Percentiles rank a stretch among this genome's conserved stretches.
Conservation (phyloP, 1,139 yeast species). For the Taiozyma onychis region DNA sequence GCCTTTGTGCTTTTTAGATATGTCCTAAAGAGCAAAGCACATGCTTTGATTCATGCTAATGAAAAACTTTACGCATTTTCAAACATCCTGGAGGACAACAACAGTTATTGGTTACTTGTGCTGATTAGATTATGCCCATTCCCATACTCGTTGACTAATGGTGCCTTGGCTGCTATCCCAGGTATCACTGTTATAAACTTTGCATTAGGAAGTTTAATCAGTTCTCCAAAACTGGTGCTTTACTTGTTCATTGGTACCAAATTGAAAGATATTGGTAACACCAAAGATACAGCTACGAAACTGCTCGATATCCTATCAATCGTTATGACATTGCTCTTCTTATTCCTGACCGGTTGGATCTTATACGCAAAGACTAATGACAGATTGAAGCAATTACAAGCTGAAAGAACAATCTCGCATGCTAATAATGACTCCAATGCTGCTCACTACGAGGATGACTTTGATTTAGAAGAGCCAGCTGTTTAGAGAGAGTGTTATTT, state of each 20-base stretch:
- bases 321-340: slow-evolving; percentile 48
- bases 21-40: slow-evolving; percentile 53
- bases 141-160: slow-evolving; percentile 89
- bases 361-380: slow-evolving; percentile 53
- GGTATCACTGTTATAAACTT: slow-evolving; percentile 59
- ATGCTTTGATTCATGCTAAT: slow-evolving; percentile 43
- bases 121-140: slow-evolving; percentile 83
- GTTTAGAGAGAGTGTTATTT: background rate
- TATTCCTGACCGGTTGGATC: slow-evolving; percentile 61
- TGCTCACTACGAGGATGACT: slow-evolving; percentile 1
- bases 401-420: slow-evolving; percentile 7
- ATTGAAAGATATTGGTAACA: slow-evolving; percentile 63
- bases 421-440: background rate
- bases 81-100: slow-evolving; percentile 63
- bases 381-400: slow-evolving; percentile 27
- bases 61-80: slow-evolving; percentile 71
- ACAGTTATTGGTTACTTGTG: slow-evolving; percentile 60
- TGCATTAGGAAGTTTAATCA: slow-evolving; percentile 62
- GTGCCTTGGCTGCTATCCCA: slow-evolving; percentile 85
- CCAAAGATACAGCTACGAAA: slow-evolving; percentile 45
- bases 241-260: slow-evolving; percentile 80
- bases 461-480: slow-evolving; percentile 13
- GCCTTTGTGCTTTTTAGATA: slow-evolving; percentile 68
- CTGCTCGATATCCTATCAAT: slow-evolving; percentile 62
- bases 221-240: slow-evolving; percentile 76